Base-by-base conservation (phyloP, 164 flowering plant species). In the Magnolia changhungtana region DNA sequence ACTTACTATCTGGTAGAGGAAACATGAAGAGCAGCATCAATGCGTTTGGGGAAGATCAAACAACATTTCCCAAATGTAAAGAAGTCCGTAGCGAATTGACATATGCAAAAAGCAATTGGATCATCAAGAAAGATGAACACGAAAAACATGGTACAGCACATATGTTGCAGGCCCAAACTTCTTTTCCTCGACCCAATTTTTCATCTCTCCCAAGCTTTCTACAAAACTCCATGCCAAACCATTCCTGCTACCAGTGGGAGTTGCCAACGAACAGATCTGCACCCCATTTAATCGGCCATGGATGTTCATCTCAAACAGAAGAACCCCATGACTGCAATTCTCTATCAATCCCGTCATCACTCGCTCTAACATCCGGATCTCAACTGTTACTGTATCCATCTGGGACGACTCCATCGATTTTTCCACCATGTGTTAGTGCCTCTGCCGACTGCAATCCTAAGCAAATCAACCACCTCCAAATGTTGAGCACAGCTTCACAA, bases 381-480 rank as follows among this genome's bases (percentile, higher is more conserved):
- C 90, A 87, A 63, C 74, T 88, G 74, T 70, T 88, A 73, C 77
- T 86, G 1, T 82, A 81, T 66, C 90, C 89, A 14, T 82, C 86
- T 3, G 81, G 72, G 45, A 6, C 83, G 72, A 74, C 86, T 50
- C 90, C 87, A 50, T 72, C 88, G 19, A 80, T 80, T 65, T 82
- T 85, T 29, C 84, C 87, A 73, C 73, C 88, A 3, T 78, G 73
- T 67, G 58, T 66, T 65, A 27, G 77, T 37, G 3, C 61, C 61
- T 67, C 80, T 65, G 59, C 61, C 19, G 89, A 85, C 78, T 76
- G 73, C 69, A 86, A 89, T 81, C 82, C 85, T 0, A 87, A 89
- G 67, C 87, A 85, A 65, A 67, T 83, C 49, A 89, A 77, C 77
- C 88, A 86, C 37, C 80, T 85, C 69, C 91, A 87, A 61, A 81